phyloP scores from a whole-genome alignment of 2,329 filamentous ascomycete genomes.

The Elsinoe ampelina region DNA sequence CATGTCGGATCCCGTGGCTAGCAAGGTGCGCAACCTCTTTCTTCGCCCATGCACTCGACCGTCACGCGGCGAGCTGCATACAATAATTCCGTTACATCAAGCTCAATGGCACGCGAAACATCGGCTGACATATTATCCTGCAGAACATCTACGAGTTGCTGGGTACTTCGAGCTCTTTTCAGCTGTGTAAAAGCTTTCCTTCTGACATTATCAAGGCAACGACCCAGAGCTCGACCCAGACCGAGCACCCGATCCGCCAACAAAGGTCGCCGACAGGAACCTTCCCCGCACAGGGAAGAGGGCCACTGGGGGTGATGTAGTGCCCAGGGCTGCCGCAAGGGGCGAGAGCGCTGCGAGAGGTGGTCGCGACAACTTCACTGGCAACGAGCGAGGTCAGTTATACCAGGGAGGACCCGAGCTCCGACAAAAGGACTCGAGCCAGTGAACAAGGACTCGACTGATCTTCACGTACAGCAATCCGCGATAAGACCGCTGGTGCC shows the following conservation, averaged over 20 bases:
- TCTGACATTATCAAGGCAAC: conserved; percentile 45
- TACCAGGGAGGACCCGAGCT: background rate
- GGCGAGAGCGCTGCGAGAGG: conserved; percentile 40
- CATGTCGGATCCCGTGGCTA: conserved; percentile 15
- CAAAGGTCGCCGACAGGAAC: conserved; percentile 83
- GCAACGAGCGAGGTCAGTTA: conserved; percentile 79
- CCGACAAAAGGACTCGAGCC: background rate
- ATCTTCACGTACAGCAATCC: conserved; percentile 58
- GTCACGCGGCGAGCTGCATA: conserved; percentile 3
- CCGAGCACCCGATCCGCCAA: conserved; percentile 65
- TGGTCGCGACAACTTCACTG: conserved; percentile 52
- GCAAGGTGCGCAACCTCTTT: conserved; percentile 19
- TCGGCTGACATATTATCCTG: conserved; percentile 12
- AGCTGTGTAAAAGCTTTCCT: conserved; percentile 11
- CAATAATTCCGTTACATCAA: background rate
- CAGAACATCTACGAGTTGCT: conserved; percentile 98
- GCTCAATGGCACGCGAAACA: background rate
- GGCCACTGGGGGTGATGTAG: conserved; percentile 68
- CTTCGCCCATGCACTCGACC: conserved; percentile 3
- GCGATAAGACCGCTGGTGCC: conserved; percentile 73
- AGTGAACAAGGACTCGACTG: background rate
- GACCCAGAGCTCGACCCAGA: conserved; percentile 64
- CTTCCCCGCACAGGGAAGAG: conserved; percentile 71
- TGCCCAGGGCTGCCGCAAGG: conserved; percentile 35
- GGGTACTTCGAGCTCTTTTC: conserved; percentile 50